phyloP scores from a whole-genome alignment of 1,284 basidiomycete genomes.

The Puccinia coronata region DNA sequence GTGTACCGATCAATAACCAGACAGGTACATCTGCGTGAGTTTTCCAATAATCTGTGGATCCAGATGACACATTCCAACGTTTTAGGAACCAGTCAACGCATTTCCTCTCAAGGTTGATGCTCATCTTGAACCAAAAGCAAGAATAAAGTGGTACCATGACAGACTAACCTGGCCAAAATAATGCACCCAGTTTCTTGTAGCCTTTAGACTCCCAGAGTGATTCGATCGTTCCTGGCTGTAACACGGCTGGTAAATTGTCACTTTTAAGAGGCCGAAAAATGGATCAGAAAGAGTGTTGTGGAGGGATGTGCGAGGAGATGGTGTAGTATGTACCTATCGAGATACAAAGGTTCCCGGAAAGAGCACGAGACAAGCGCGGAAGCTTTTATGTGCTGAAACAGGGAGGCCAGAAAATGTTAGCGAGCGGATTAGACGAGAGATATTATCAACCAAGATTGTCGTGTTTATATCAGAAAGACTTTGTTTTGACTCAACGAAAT shows the following conservation, averaged over 20 bases:
- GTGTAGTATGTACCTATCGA: slow-evolving; percentile 55
- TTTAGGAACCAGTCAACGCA: slow-evolving; percentile 56
- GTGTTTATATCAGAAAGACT: background rate
- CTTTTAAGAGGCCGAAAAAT: slow-evolving; percentile 58
- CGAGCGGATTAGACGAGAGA: no score
- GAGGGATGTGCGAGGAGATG: background rate
- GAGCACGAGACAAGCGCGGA: slow-evolving; percentile 61
- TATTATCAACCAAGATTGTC: no score
- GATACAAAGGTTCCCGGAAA: slow-evolving; percentile 62
- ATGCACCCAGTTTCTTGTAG: slow-evolving; percentile 54
- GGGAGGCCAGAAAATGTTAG: background rate
- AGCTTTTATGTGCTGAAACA: slow-evolving; percentile 62
- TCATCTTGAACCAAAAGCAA: background rate
- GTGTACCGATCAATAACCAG: slow-evolving; percentile 62
- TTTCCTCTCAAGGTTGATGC: slow-evolving; percentile 35
- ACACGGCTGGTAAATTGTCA: slow-evolving; percentile 50
- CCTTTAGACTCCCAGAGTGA: slow-evolving; percentile 58
- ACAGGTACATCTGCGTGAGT: slow-evolving; percentile 60
- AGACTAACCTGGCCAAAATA: slow-evolving; percentile 59
- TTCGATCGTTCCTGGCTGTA: slow-evolving; percentile 37
- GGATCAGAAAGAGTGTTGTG: background rate
- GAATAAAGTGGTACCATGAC: no score
- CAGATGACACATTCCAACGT: slow-evolving; percentile 57
- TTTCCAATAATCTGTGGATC: slow-evolving; percentile 50
- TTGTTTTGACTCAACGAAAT: slow-evolving; percentile 56